phyloP scores from a whole-genome alignment of 371 early-diverging fungal species.

The Vairimorpha ceranae region DNA sequence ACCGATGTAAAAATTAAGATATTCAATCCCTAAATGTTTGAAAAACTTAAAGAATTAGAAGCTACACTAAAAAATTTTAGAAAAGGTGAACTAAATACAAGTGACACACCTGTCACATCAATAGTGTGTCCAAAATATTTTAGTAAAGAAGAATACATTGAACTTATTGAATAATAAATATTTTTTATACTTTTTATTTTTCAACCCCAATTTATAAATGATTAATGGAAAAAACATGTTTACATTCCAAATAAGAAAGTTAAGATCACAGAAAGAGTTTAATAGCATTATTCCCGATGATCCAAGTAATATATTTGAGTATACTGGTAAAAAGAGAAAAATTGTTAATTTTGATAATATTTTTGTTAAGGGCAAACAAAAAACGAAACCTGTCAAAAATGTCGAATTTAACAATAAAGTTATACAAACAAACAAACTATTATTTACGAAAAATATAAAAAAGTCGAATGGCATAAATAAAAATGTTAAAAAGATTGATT shows the following conservation, averaged over 20 bases:
- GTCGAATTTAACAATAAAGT: neutral
- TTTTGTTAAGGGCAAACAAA: neutral
- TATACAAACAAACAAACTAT: neutral
- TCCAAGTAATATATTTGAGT: conserved; percentile 8
- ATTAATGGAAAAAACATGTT: neutral
- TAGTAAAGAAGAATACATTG: conserved; percentile 1
- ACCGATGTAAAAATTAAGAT: too few relatives aligned
- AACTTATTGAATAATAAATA: neutral
- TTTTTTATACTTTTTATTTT: neutral
- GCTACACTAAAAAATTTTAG: neutral
- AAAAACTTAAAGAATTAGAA: neutral
- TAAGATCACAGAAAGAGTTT: neutral
- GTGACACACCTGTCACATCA: neutral
- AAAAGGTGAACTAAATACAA: neutral
- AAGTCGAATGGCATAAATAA: neutral
- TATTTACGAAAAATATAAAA: neutral
- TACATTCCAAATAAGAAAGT: neutral
- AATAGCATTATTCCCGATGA: neutral
- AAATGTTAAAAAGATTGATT: conserved; percentile 2
- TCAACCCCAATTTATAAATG: neutral
- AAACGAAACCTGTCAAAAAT: too few relatives aligned
- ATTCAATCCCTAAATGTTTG: neutral
- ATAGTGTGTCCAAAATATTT: conserved; percentile 1
- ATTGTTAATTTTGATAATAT: neutral
- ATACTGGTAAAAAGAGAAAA: neutral